phyloP scores from a whole-genome alignment of 108 stramenopile species.

The Craspedostauros australis region DNA sequence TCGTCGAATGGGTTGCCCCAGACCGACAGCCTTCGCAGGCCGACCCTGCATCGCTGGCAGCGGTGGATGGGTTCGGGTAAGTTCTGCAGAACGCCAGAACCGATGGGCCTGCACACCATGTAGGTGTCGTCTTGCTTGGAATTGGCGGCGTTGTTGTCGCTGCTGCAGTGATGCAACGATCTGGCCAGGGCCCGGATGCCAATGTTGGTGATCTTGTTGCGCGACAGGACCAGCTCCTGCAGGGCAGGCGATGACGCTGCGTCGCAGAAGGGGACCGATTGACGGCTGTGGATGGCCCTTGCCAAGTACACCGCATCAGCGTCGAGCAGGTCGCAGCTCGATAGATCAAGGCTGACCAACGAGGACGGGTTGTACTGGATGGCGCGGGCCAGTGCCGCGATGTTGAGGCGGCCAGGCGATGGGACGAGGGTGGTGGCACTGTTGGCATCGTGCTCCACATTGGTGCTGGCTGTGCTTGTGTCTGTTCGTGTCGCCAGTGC shows the following conservation, averaged over 20 bases:
- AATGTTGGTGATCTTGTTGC: constrained; percentile 7
- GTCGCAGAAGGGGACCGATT: no score
- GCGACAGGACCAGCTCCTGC: neutral
- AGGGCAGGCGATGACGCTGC: no score
- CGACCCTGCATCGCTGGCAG: no score
- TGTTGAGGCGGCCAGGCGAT: neutral
- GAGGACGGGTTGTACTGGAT: neutral
- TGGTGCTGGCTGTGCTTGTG: no score
- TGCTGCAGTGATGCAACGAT: constrained; percentile 1
- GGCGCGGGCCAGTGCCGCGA: neutral
- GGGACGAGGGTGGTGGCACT: no score
- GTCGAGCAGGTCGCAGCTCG: neutral
- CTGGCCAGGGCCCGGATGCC: neutral
- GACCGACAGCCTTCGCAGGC: constrained; percentile 3
- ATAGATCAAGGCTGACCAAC: constrained; percentile 3
- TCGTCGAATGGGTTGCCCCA: constrained; percentile 13
- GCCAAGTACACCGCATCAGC: constrained; percentile 1
- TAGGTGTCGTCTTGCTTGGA: no score
- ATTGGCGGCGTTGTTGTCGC: no score
- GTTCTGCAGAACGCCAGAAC: no score
- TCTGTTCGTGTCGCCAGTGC: no score
- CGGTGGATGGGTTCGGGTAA: no score
- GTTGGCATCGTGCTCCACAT: no score
- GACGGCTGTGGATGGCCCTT: neutral
- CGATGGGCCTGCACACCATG: no score